Evolutionary conservation across 2,329 filamentous ascomycete species (phyloP).

Genomic region (Lasiodiplodia theobromae): DNA sequence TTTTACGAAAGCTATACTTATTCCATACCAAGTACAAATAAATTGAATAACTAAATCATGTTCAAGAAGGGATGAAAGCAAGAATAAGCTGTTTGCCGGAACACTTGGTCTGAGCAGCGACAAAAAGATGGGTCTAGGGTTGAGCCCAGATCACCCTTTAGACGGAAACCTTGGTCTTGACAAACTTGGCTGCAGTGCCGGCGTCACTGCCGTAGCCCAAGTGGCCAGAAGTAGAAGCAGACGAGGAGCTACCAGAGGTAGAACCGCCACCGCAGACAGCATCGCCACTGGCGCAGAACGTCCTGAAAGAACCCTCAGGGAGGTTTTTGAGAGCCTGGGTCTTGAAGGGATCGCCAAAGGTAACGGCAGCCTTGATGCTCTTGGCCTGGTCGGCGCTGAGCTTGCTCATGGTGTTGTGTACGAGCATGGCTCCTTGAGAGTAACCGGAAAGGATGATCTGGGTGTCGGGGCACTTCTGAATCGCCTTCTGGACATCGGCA

Average conservation of each 20-base stretch:
- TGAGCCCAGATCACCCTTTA: background rate
- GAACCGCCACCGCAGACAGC: constrained; percentile 37
- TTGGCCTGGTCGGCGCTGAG: background rate
- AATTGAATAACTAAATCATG: constrained; percentile 13
- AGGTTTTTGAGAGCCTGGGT: constrained; percentile 36
- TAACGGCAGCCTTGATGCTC: constrained; percentile 40
- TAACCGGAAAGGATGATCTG: constrained; percentile 58
- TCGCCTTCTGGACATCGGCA: constrained; percentile 56
- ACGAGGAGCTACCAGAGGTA: constrained; percentile 6
- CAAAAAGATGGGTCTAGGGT: background rate
- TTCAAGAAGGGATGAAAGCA: constrained; percentile 1
- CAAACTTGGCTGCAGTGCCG: constrained; percentile 39
- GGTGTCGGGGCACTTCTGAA: constrained; percentile 54
- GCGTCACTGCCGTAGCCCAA: constrained; percentile 41
- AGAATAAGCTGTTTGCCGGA: background rate
- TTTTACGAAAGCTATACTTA: background rate
- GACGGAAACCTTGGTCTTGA: constrained; percentile 29
- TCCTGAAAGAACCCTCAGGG: constrained; percentile 38
- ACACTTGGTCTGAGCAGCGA: background rate
- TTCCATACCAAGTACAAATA: constrained; percentile 9
- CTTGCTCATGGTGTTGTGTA: constrained; percentile 36
- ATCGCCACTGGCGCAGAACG: constrained; percentile 28
- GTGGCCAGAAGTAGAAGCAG: constrained; percentile 38
- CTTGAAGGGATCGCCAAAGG: constrained; percentile 49
- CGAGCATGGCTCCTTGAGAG: constrained; percentile 44